Evolutionary conservation across 768 basidiomycete species (phyloP), one percentile per base, ranked within the genome.

Genomic region (Pleurotus salmoneostramineus): DNA sequence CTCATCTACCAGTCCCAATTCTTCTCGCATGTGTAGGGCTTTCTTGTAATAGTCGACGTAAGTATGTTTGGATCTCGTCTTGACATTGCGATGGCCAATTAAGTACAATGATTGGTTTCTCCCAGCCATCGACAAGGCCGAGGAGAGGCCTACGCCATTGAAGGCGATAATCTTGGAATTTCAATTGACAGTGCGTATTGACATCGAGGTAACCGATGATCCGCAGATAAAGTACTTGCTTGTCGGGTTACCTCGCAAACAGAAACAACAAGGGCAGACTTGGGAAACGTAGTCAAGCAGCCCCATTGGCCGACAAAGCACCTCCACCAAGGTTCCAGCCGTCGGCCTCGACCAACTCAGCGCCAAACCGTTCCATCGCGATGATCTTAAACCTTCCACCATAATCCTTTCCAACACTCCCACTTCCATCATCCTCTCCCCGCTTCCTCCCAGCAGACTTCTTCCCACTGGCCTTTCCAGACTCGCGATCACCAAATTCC

Each of bases 331-430:
- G 40, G n/a, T 42, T 50, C 52, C 52, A 55, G 7, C 52, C 52
- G n/a, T 43, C 52, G 4, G 27, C 62, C 60, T 87, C 84, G 36
- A 88, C 71, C 59, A 89, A 64, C 66, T 81, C 80, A 14, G 70
- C 75, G 5, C 83, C 84, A 65, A 88, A 88, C 67, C 84, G 84
- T 63, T 88, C 87, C 79, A 88, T 79, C 51, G 76, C 80, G 61
- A 88, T 77, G 21, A 88, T 77, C 54, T 72, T 74, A 64, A 88
- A 87, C 65, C 74, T 35, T 17, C 27, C 36, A 6, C 52, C 52
- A 27, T 55, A 55, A 43, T 43, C 52, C 37, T 42, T 43, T 7
- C 8, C 40, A 31, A 21, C 21, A 8, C 7, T 12, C 14, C 27
- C 36, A 43, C 12, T 31, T 4, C 36, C 40, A 7, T 55, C 52